A percentile compares a stretch with the other conserved stretches of the same genome.
phyloP scores from a whole-genome alignment of 305 asterid genomes.

The Caryopteris hybrid region DNA sequence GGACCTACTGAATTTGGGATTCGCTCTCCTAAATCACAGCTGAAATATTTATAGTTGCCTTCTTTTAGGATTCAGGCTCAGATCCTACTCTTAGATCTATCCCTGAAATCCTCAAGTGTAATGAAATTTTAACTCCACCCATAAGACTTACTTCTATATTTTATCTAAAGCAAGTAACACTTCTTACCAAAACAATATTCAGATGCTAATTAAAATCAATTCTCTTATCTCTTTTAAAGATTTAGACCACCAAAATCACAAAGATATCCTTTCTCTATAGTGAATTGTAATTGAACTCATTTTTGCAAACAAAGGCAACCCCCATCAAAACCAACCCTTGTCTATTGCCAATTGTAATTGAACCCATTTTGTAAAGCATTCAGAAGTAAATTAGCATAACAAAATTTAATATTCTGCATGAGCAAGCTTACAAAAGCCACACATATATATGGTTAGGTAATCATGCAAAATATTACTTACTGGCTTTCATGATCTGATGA shows the following conservation, averaged over 20 bases:
- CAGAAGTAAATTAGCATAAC: neutral
- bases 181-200: conserved; percentile 1
- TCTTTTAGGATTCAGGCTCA: too few relatives aligned
- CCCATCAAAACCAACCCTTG: conserved; percentile 10
- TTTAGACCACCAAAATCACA: conserved; percentile 9
- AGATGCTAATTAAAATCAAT: neutral
- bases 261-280: neutral
- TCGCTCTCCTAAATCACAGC: too few relatives aligned
- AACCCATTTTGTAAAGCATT: neutral
- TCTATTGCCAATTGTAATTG: neutral
- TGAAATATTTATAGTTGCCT: too few relatives aligned
- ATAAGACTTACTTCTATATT: too few relatives aligned
- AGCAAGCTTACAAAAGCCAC: conserved; percentile 4
- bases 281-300: too few relatives aligned
- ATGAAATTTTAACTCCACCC: too few relatives aligned
- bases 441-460: conserved; percentile 1
- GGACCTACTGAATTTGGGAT: too few relatives aligned
- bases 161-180: conserved; percentile 2
- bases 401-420: neutral
- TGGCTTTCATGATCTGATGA: conserved; percentile 87
- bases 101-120: too few relatives aligned
- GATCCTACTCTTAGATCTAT: too few relatives aligned
- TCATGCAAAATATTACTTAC: conserved; percentile 48
- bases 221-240: neutral
- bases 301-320: neutral